Percentiles rank a stretch among this genome's conserved stretches.
Evolutionary conservation across 1,139 yeast genomes (phyloP).

Genomic region (Yamadazyma triangularis): DNA sequence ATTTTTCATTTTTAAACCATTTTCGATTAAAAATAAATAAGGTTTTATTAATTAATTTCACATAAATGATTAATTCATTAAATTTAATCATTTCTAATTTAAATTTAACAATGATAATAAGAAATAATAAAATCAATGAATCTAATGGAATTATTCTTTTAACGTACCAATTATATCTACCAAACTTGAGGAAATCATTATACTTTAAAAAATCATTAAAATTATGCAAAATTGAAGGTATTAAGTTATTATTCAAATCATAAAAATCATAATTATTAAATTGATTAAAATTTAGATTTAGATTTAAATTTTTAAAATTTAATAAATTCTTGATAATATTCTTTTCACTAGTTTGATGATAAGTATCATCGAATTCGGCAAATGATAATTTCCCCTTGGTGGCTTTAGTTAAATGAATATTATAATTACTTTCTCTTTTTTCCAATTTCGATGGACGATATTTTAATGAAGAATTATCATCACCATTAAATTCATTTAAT

Average conservation of each 20-base stretch:
- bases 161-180: conserved; percentile 56
- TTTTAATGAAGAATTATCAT: background rate
- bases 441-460: background rate
- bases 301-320: conserved; percentile 25
- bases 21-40: conserved; percentile 40
- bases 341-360: conserved; percentile 35
- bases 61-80: conserved; percentile 30
- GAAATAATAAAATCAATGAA: conserved; percentile 50
- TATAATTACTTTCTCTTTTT: conserved; percentile 6
- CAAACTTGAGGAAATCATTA: conserved; percentile 45
- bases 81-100: conserved; percentile 40
- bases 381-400: conserved; percentile 28
- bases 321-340: conserved; percentile 33
- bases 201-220: conserved; percentile 49
- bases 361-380: conserved; percentile 39
- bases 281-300: conserved; percentile 33
- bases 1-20: conserved; percentile 47
- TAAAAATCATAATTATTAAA: conserved; percentile 39
- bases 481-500: conserved; percentile 19
- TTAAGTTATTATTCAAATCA: conserved; percentile 47
- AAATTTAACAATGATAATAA: conserved; percentile 50
- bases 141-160: conserved; percentile 57
- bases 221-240: conserved; percentile 57
- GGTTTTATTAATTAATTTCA: conserved; percentile 39
- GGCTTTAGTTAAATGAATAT: conserved; percentile 14